A percentile compares a stretch with the other conserved stretches of the same genome.
phyloP scores from a whole-genome alignment of 257 asterid genomes.

The Craterostigma plantagineum region DNA sequence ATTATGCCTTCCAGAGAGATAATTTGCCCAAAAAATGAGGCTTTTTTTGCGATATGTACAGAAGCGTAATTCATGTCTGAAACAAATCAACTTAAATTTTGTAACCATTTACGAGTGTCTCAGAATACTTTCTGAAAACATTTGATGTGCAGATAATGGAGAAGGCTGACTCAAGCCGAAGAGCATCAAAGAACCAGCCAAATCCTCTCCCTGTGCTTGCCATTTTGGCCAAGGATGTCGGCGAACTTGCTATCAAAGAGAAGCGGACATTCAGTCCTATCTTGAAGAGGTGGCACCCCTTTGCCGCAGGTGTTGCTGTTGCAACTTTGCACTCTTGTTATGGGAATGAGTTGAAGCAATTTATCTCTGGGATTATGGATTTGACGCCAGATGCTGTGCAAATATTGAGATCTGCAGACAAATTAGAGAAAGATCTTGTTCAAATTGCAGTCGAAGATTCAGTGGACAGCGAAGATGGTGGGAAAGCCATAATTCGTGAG shows the following conservation, averaged over 20 bases:
- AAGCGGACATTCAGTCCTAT: constrained; percentile 69
- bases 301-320: constrained; percentile 95
- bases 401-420: constrained; percentile 85
- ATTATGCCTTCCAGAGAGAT: too few relatives aligned
- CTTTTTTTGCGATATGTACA: too few relatives aligned
- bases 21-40: too few relatives aligned
- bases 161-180: constrained; percentile 90
- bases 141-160: constrained; percentile 61
- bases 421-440: constrained; percentile 88
- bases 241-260: constrained; percentile 71
- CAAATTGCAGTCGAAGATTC: constrained; percentile 96
- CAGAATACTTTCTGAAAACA: constrained; percentile 6
- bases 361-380: constrained; percentile 64
- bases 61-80: too few relatives aligned
- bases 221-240: constrained; percentile 92
- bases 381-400: constrained; percentile 96
- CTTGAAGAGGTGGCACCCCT: constrained; percentile 90
- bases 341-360: constrained; percentile 92
- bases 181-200: constrained; percentile 72
- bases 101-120: too few relatives aligned
- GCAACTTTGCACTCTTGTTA: constrained; percentile 90
- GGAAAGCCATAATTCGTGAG: constrained; percentile 95
- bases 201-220: constrained; percentile 88
- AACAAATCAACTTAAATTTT: too few relatives aligned
- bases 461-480: constrained; percentile 98